Conservation (phyloP, 2,329 filamentous ascomycete genomes). For the Diaporthe batatas region DNA sequence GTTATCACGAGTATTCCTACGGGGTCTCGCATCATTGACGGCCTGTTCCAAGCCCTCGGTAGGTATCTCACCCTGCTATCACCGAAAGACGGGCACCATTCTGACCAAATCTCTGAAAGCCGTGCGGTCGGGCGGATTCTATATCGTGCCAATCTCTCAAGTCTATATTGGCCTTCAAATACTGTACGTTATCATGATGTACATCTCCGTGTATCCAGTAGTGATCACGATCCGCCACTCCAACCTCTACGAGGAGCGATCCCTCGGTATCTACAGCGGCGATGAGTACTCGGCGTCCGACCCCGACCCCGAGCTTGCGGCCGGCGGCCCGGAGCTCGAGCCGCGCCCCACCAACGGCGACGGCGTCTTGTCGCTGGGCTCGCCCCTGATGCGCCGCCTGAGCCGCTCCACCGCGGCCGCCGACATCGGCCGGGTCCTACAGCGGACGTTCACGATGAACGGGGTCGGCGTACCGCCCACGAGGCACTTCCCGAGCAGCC, state of each 20-base stretch:
- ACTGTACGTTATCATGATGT: conserved; percentile 75
- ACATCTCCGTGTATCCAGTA: conserved; percentile 73
- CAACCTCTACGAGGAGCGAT: conserved; percentile 79
- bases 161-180: conserved; percentile 71
- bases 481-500: conserved; percentile 27
- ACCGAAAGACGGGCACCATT: not conserved
- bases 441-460: conserved; percentile 56
- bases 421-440: conserved; percentile 53
- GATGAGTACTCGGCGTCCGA: conserved; percentile 40
- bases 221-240: conserved; percentile 76
- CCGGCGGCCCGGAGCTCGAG: not conserved
- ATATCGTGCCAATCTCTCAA: conserved; percentile 71
- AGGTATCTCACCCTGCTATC: conserved; percentile 34
- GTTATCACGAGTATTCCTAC: conserved; percentile 65
- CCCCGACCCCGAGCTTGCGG: conserved; percentile 27
- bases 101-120: conserved; percentile 52
- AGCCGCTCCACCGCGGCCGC: conserved; percentile 45
- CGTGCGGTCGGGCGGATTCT: conserved; percentile 75
- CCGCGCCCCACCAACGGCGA: not conserved
- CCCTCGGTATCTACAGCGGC: conserved; percentile 69
- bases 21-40: conserved; percentile 70
- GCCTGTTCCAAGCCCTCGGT: conserved; percentile 74
- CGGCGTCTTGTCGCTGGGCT: not conserved
- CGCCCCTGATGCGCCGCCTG: conserved; percentile 31
- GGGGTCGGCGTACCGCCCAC: conserved; percentile 56